Evolutionary conservation across 352 stramenopile genomes (phyloP), one percentile per base, ranked within the genome.

Genomic region (Pythium phragmitis): DNA sequence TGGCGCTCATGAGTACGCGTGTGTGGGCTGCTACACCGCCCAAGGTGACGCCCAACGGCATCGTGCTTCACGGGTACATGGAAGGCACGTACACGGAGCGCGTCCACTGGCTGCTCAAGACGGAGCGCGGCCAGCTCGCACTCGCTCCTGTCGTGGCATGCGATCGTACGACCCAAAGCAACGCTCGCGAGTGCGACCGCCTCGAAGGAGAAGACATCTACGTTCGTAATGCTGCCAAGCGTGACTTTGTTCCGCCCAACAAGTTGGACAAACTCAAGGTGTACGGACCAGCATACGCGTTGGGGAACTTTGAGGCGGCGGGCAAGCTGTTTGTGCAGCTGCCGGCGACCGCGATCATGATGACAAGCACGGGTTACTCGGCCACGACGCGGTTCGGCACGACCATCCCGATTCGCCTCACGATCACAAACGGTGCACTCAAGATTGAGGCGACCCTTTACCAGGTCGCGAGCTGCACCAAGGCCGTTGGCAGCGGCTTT

Each of bases 221-320:
- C 19, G 50, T 70, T 2, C 63, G 63, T 8, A 65, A 70, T 50
- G 11, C 46, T 8, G 49, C 49, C 30, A 62, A 16, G 39, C 57
- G 64, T 1, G 64, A 70, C 51, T 70, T 63, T 21, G 30, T n/a
- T 2, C 64, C 64, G n/a, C 50, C 45, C 21, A 54, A 9, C 42
- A 70, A 70, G 28, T 28, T 66, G 5, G 45, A 53, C 64, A 70
- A 65, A 19, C 33, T 70, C 57, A 65, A 70, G 47, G 51, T 66
- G 39, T 63, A 66, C 46, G 64, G 63, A 17, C 57, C 63, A 0
- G 63, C 56, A 19, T 57, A 61, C 49, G 50, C 50, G 14, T 53
- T 65, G 56, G 63, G 63, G 50, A 70, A 70, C 63, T 70, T 58
- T 33, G 63, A 57, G 16, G 63, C 63, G 14, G 63, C 56, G 13